Conservation (phyloP, 805 yeast species). For the Saccharomyces kudriavzevii region DNA sequence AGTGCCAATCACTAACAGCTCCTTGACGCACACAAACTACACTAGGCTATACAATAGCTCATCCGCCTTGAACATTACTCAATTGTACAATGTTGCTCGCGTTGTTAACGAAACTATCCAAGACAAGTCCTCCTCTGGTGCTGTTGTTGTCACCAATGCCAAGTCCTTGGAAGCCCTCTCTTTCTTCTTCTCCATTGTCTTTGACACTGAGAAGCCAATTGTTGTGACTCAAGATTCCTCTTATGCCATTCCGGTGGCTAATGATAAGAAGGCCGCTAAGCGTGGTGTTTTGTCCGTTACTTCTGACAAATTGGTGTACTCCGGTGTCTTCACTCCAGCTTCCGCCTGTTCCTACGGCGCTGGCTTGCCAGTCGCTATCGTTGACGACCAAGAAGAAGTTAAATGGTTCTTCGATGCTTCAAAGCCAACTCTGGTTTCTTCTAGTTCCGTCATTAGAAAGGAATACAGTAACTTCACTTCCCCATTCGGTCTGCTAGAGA, state of each 20-base stretch:
- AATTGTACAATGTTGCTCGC: conserved; percentile 16
- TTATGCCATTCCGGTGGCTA: conserved; percentile 18
- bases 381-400: conserved; percentile 12
- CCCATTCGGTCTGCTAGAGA: conserved; percentile 8
- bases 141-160: conserved; percentile 16
- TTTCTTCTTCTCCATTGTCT: conserved; percentile 21
- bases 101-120: conserved; percentile 10
- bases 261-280: conserved; percentile 9
- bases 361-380: conserved; percentile 23
- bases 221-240: conserved; percentile 18
- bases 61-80: conserved; percentile 17
- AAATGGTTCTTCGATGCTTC: conserved; percentile 23
- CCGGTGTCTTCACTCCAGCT: conserved; percentile 20
- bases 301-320: conserved; percentile 14
- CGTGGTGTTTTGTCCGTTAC: conserved; percentile 23
- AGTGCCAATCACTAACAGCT: conserved; percentile 9
- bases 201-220: conserved; percentile 18
- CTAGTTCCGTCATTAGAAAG: conserved; percentile 9
- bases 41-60: conserved; percentile 16
- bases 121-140: conserved; percentile 11
- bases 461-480: conserved; percentile 15
- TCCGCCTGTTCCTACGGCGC: conserved; percentile 1
- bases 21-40: conserved; percentile 7
- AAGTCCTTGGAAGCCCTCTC: conserved; percentile 22
- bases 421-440: conserved; percentile 13